Evolutionary conservation across 345 rosid species (phyloP), one percentile per base, ranked within the genome.

Genomic region (Brassica juncea): DNA sequence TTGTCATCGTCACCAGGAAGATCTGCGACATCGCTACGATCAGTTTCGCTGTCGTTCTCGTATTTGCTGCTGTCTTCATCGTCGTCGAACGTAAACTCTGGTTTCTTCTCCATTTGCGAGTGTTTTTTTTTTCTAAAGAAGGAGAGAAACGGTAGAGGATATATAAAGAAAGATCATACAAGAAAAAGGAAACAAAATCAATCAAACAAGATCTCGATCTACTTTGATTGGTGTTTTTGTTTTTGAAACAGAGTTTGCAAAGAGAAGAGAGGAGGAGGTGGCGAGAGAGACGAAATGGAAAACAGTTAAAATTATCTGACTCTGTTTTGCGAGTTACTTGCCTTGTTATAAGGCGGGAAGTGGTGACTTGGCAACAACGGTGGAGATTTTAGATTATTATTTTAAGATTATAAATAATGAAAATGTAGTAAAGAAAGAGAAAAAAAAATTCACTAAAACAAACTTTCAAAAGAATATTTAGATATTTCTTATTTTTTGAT

Each of bases 21-120:
- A 64, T 80, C 86, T 6, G 77, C 89, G 25, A 72, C 68, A n/a
- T 80, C 71, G 65, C 81, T 66, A n/a, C 66, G 70, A 34, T 71
- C 75, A 68, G 81, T 58, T 3, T 60, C 74, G 25, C 82, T 79
- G 14, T 81, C 80, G 39, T 49, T 77, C 27, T 68, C 86, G 54
- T 39, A 67, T 66, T 77, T 83, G 73, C 77, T 81, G 16, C 35
- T 88, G 60, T 82, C 90, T 5, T 78, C 86, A 11, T 77, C 84
- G 2, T 75, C 85, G 6, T 87, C 89, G 76, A 84, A 79, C 70
- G 84, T 78, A 72, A 78, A 82, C 72, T 82, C 85, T 0, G 70
- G 23, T 3, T 80, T 83, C 58, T 2, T 72, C 60, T 82, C 85
- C 82, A 47, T 47, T 47, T 47, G 6, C 55, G 15, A 14, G 16